Percentiles rank a stretch among this genome's conserved stretches.
Evolutionary conservation across 371 early-diverging fungal species (phyloP).

Genomic region (Mortierella sp.): DNA sequence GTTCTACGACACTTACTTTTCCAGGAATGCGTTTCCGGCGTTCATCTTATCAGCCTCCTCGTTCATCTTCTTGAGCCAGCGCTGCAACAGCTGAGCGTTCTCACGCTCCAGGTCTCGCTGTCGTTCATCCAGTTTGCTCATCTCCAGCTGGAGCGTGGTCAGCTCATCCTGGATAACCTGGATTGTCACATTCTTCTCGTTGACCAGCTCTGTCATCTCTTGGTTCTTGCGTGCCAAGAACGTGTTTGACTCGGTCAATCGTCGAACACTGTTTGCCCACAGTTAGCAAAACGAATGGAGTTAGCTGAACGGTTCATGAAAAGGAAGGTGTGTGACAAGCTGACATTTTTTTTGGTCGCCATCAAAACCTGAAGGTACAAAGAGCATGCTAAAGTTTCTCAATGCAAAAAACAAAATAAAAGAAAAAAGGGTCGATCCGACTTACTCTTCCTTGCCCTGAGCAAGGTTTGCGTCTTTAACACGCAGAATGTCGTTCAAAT

Average conservation of each 20-base stretch:
- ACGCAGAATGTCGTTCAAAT: conserved; percentile 84
- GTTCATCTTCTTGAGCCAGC: conserved; percentile 94
- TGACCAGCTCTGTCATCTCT: conserved; percentile 70
- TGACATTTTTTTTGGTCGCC: not conserved
- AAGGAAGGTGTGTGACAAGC: not conserved
- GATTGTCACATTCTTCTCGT: conserved; percentile 90
- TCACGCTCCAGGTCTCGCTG: conserved; percentile 82
- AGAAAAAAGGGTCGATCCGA: not conserved
- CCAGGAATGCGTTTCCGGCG: conserved; percentile 88
- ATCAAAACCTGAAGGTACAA: not conserved
- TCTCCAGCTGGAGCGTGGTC: conserved; percentile 90
- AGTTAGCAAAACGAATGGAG: not conserved
- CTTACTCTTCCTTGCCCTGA: conserved; percentile 78
- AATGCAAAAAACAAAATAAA: not conserved
- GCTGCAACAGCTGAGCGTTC: conserved; percentile 87
- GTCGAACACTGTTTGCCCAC: conserved; percentile 59
- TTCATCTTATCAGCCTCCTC: conserved; percentile 96
- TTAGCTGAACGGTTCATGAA: not conserved
- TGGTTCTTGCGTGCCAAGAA: conserved; percentile 63
- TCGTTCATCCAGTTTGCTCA: conserved; percentile 87
- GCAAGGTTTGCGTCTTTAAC: conserved; percentile 74
- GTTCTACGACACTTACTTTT: conserved; percentile 64
- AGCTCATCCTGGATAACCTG: conserved; percentile 96
- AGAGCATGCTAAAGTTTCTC: not conserved
- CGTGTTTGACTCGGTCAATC: conserved; percentile 61